Evolutionary conservation across 768 basidiomycete genomes (phyloP), one percentile per base, ranked within the genome.

Genomic region (Amanita exitialis): DNA sequence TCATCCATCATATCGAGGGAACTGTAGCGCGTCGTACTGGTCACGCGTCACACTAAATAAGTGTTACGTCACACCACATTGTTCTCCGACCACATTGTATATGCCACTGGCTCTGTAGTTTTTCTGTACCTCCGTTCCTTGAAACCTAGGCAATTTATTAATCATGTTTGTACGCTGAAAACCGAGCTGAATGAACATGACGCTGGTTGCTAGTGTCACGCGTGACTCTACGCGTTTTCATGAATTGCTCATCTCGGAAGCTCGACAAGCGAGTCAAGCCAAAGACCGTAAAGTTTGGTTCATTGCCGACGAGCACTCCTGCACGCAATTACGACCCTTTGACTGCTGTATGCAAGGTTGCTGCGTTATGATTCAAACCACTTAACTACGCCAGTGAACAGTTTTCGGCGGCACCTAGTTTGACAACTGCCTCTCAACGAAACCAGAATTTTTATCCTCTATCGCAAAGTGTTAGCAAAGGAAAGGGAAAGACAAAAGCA

Each of bases 291-390:
- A 53, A 53, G 36, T 30, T 53, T 16, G 45, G 52, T 8, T 32
- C 52, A 15, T 32, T 44, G 32, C 27, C 37, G 3, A 46, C 45
- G 8, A 47, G 27, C 20, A 43, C 35, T 8, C 35, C 44, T 6
- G n/a, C 45, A 18, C 63, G 58, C 27, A 62, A 60, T 53, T 56
- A 68, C 30, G 59, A 69, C 32, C 68, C 68, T 15, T 53, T 69
- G 21, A 66, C 65, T n/a, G 67, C 63, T 28, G 67, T 69, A 50
- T 54, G 65, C 59, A 9, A 20, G 21, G 15, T 44, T n/a, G 27
- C 38, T 38, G 18, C 20, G 20, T 42, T 36, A 16, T 9, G 37
- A 34, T 12, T 46, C 20, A 18, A 23, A 23, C 16, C 42, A 56
- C 55, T 54, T 39, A 47, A 52, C 54, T 35, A 27, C 35, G 48